Conservation (phyloP, 331 rosid genomes). For the Arachis monticola region DNA sequence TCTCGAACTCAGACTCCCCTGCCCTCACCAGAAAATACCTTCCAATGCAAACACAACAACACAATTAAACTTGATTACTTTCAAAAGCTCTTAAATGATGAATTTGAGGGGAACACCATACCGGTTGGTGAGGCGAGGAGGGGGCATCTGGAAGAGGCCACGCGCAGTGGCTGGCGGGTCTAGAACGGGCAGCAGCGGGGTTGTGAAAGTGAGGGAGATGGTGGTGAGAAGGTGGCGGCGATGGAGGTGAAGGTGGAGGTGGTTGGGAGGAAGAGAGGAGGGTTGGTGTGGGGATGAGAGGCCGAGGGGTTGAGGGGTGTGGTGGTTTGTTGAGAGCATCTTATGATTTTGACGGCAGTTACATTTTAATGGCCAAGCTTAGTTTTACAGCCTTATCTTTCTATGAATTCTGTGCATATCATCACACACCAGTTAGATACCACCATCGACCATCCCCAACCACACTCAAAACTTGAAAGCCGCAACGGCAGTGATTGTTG, state of each 20-base stretch:
- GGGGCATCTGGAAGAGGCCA: slow-evolving; percentile 96
- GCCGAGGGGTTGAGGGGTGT: slow-evolving; percentile 1
- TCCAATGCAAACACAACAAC: slow-evolving; percentile 36
- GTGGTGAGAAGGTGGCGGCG: slow-evolving; percentile 61
- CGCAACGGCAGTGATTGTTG: too few species aligned
- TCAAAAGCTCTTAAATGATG: too few species aligned
- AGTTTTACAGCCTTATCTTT: slow-evolving; percentile 42
- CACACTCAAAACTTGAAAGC: too few species aligned
- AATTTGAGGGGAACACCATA: background rate
- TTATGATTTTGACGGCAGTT: background rate
- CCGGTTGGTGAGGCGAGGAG: slow-evolving; percentile 76
- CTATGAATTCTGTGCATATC: too few species aligned
- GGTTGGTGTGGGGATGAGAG: slow-evolving; percentile 21
- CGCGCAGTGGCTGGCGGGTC: slow-evolving; percentile 64
- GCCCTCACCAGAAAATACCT: slow-evolving; percentile 94
- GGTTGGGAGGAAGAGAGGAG: slow-evolving; percentile 37
- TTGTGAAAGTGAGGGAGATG: slow-evolving; percentile 51
- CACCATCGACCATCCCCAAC: too few species aligned
- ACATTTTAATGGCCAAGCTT: slow-evolving; percentile 18
- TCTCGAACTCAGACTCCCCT: slow-evolving; percentile 87
- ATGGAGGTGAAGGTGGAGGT: slow-evolving; percentile 52
- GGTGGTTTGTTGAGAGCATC: slow-evolving; percentile 32
- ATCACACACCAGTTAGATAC: too few species aligned
- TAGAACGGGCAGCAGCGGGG: slow-evolving; percentile 17
- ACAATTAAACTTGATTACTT: background rate